phyloP scores from a whole-genome alignment of 2,329 filamentous ascomycete genomes.

The Plectosphaerella sp. region DNA sequence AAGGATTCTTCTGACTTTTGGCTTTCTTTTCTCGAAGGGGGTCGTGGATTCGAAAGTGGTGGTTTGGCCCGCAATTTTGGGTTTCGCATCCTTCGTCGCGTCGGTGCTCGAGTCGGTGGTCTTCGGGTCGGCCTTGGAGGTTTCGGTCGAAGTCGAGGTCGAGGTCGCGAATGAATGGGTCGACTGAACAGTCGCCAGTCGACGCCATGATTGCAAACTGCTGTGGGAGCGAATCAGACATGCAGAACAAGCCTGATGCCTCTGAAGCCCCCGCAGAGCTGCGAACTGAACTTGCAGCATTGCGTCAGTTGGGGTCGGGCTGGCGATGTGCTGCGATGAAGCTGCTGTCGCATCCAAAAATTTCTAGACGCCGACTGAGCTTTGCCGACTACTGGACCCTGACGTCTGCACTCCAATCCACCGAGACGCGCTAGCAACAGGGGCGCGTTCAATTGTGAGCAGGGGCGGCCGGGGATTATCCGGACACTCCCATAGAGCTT shows the following conservation, averaged over 20 bases:
- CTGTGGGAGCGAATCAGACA: conserved; percentile 8
- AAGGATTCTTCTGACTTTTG: conserved; percentile 7
- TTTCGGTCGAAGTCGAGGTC: not conserved
- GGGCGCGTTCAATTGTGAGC: no score
- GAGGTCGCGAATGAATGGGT: not conserved
- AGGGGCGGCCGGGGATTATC: no score
- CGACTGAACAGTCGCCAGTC: not conserved
- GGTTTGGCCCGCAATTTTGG: not conserved
- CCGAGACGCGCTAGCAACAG: no score
- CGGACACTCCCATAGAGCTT: no score
- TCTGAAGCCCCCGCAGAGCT: conserved; percentile 18
- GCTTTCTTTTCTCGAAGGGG: not conserved
- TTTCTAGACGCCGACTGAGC: conserved; percentile 6
- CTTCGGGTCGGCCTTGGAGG: not conserved
- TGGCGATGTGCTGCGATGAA: no score
- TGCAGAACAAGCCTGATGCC: conserved; percentile 20
- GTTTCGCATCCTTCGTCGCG: not conserved
- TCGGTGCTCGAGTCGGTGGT: not conserved
- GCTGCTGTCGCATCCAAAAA: conserved; percentile 13
- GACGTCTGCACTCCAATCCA: no score
- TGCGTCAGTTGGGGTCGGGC: conserved; percentile 15
- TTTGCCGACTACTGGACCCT: no score
- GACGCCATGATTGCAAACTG: not conserved
- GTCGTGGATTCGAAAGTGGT: not conserved
- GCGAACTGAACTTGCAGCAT: conserved; percentile 27